A percentile compares a stretch with the other conserved stretches of the same genome.
These are phyloP conservation scores for Gossypium aridum DNA, from an alignment of 441 rosid species.

Conservation along the genomic window DNA sequence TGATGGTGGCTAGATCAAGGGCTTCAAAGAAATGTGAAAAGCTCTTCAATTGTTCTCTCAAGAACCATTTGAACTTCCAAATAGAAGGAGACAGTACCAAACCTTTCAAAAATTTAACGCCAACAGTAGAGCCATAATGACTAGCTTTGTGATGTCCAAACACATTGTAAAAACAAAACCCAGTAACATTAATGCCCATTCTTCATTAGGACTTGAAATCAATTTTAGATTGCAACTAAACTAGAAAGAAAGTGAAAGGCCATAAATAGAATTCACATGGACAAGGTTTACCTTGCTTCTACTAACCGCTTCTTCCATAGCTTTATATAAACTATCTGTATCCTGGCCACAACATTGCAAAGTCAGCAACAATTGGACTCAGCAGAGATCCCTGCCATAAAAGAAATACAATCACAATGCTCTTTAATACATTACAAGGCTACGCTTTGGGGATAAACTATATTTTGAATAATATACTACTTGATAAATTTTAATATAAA, in stretches of 20 bases:
- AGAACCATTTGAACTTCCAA: constrained; percentile 1
- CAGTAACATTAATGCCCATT: not conserved
- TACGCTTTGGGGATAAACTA: constrained; percentile 25
- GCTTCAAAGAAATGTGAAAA: not conserved
- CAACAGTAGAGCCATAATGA: not conserved
- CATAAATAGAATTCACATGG: constrained; percentile 2
- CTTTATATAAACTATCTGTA: constrained; percentile 56
- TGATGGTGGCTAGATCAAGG: not conserved
- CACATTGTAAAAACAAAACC: not conserved
- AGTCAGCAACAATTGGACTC: constrained; percentile 71
- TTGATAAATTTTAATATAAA: not conserved
- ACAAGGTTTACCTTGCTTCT: constrained; percentile 53
- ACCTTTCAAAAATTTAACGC: not conserved
- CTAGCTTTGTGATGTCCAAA: not conserved
- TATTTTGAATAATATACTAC: not conserved
- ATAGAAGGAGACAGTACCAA: not conserved
- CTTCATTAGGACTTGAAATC: not conserved
- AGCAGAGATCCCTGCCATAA: constrained; percentile 59
- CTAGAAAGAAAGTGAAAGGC: not conserved
- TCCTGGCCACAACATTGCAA: constrained; percentile 82
- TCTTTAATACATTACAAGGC: constrained; percentile 40
- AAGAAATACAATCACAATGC: constrained; percentile 48
- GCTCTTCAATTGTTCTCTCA: not conserved
- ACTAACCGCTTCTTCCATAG: constrained; percentile 52
- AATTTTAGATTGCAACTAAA: not conserved